Evolutionary conservation across 2,329 filamentous ascomycete species (phyloP).

Genomic region (Cladosporium austrohemisphaericum): DNA sequence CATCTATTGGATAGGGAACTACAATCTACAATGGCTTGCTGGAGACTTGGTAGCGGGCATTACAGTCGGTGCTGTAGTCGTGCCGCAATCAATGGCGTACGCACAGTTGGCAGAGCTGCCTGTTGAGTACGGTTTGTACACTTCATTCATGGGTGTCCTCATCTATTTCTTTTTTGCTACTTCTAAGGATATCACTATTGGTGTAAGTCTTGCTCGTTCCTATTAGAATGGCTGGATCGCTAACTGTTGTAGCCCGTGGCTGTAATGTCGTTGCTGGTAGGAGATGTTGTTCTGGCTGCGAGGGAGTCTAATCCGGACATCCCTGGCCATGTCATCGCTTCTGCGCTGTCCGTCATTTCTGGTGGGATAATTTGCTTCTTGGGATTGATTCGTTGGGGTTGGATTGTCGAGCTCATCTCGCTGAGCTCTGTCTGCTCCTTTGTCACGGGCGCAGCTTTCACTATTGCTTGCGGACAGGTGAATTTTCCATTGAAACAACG

Average conservation of each 20-base stretch:
- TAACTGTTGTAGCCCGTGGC: conserved; percentile 67
- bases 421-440: conserved; percentile 87
- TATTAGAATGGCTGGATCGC: neutral
- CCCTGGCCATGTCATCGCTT: conserved; percentile 66
- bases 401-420: conserved; percentile 90
- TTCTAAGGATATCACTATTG: conserved; percentile 98
- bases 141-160: conserved; percentile 93
- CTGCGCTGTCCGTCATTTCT: conserved; percentile 70
- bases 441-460: conserved; percentile 93
- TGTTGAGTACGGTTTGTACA: conserved; percentile 82
- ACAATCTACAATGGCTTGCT: conserved; percentile 83
- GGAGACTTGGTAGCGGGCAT: conserved; percentile 83
- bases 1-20: conserved; percentile 77
- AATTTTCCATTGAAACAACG: too few relatives aligned
- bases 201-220: too few relatives aligned
- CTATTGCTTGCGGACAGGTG: conserved; percentile 81
- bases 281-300: conserved; percentile 70
- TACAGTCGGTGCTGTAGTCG: conserved; percentile 73
- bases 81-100: conserved; percentile 97
- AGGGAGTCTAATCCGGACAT: conserved; percentile 54
- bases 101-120: conserved; percentile 74
- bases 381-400: conserved; percentile 74
- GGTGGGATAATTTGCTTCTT: conserved; percentile 75
- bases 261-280: conserved; percentile 87
- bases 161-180: conserved; percentile 98